Evolutionary conservation across 257 asterid species (phyloP), one percentile per base, ranked within the genome.

Genomic region (Ballota nigra): DNA sequence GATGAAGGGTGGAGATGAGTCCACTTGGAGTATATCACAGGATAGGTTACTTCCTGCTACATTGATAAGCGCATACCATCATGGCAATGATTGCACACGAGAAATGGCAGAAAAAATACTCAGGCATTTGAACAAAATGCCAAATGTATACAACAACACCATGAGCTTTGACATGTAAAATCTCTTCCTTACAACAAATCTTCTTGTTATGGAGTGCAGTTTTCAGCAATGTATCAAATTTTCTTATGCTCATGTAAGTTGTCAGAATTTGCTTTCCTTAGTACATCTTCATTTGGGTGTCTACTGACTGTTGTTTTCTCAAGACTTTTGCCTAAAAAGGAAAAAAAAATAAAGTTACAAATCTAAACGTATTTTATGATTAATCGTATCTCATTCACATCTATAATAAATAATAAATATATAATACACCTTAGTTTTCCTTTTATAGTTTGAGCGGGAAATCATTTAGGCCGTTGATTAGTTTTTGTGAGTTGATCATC

Each of bases 31-130:
- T 69, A 83, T 91, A 67, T 85, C 90, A 40, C 83, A 78, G 38
- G 97, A 88, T 69, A 82, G 87, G 70, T 26, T 86, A 77, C 68
- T 91, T 22, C 89, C 90, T 49, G 76, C 89, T 20, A 83, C 90
- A 16, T 68, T 91, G 61, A 79, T 91, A 12, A 78, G 85, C 69
- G 92, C 90, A 62, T 76, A 84, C 68, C 96, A 87, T 73, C 92
- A 84, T 62, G 97, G 96, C 1, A 88, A 88, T 76, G 88, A 83
- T 11, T 20, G 75, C 36, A 88, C 97, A 0, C 75, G 89, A 70
- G 68, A 83, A 77, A 83, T 85, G 89, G 97, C 97, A 3, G 96
- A 87, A 57, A 91, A 82, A 31, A 87, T 91, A 71, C 79, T 91
- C 51, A 86, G 86, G 85, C 90, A 81, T 73, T 72, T 91, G 85